Base-by-base conservation (phyloP, 2,329 filamentous ascomycete species). In the Ascomycota sp. region DNA sequence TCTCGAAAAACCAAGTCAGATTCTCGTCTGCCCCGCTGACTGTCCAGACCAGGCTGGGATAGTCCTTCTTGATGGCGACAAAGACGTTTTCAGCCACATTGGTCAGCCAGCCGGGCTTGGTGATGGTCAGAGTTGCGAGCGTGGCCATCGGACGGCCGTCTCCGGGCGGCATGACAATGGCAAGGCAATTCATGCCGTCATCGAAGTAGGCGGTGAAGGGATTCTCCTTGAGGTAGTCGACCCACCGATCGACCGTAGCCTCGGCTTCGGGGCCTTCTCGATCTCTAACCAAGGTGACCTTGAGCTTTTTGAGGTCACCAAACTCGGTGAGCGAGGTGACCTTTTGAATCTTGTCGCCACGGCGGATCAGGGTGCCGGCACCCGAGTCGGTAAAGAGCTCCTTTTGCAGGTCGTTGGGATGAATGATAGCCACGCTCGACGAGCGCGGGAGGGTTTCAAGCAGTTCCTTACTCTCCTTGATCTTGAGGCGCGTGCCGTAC, bases 11-110 rank as follows among this genome's bases (percentile, higher is more conserved):
- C 89, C 86, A 95, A 8, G 82, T 85, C 43, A 95, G 62, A 51
- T 95, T 94, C 65, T 95, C 86, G 43, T 95, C 85, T 41, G 91
- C 78, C 46, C 85, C 77, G 58, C 80, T 86, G 35, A 94, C 86
- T n/a, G 83, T 92, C 86, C 85, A 98, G 38, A 82, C 78, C 39
- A 95, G 65, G 56, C 77, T 82, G 32, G 83, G 74, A 52, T 85
- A 78, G 47, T 94, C 86, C 55, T 92, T 91, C 64, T 86, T 91
- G 51, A 95, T 79, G 37, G 79, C 77, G 38, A 77, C 71, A 52
- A 95, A 93, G 33, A 95, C 79, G 46, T 95, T 94, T 52, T 95
- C 89, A 20, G 85, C 80, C 22, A 94, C 75, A 47, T 94, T 94
- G 34, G 77, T 89, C 35, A 95, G 59, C 85, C 86, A 95, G 30